Percentiles rank a stretch among this genome's conserved stretches.
Conservation (phyloP, 768 basidiomycete genomes). For the Calocybe indica region DNA sequence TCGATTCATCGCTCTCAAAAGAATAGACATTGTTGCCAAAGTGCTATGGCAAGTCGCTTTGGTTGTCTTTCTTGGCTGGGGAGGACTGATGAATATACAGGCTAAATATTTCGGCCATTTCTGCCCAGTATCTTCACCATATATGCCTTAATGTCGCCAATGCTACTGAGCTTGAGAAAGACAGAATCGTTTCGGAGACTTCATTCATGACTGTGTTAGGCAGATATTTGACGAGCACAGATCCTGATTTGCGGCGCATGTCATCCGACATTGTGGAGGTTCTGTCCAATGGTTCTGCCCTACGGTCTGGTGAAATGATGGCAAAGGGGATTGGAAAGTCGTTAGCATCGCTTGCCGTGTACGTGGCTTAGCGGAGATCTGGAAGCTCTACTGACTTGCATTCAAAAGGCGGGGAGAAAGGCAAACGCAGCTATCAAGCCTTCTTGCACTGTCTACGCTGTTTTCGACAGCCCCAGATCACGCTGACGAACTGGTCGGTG, state of each 20-base stretch:
- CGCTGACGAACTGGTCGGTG: conserved; percentile 8
- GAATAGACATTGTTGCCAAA: conserved; percentile 9
- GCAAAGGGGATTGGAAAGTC: conserved; percentile 12
- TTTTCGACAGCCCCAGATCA: conserved; percentile 12
- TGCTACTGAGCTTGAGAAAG: conserved; percentile 11
- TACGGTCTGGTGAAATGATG: conserved; percentile 13
- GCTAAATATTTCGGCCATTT: conserved; percentile 3
- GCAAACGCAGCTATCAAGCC: conserved; percentile 8
- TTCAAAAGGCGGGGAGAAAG: conserved; percentile 10
- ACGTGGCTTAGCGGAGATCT: neutral
- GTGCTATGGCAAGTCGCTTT: conserved; percentile 7
- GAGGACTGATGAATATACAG: neutral
- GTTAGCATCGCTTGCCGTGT: conserved; percentile 9
- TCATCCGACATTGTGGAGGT: conserved; percentile 11
- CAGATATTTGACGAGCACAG: conserved; percentile 6
- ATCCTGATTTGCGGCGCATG: conserved; percentile 6
- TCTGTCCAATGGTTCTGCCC: conserved; percentile 9
- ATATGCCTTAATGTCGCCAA: neutral
- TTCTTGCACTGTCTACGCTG: conserved; percentile 10
- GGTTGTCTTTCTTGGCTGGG: neutral
- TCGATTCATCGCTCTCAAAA: conserved; percentile 3
- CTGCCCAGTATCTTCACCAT: conserved; percentile 9
- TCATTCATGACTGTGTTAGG: conserved; percentile 10
- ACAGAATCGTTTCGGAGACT: conserved; percentile 6
- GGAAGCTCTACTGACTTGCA: neutral